phyloP scores from a whole-genome alignment of 2,329 filamentous ascomycete genomes.

The Blumeriella jaapii region DNA sequence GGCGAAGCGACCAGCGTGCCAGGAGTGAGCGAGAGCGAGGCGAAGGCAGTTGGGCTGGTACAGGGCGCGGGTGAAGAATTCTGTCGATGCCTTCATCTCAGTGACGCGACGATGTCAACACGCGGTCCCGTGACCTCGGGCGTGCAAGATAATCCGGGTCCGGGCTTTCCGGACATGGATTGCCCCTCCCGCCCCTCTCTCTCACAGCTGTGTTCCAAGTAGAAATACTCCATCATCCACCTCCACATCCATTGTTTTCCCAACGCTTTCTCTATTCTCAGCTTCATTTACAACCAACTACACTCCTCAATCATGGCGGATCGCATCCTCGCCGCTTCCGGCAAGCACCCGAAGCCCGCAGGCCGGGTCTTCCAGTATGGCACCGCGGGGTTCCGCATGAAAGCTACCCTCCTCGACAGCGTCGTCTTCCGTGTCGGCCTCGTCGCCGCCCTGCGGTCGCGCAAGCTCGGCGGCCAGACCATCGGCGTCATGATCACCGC shows the following conservation, averaged over 20 bases:
- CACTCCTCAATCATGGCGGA: conserved; percentile 31
- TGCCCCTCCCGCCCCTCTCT: no score
- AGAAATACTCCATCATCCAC: neutral
- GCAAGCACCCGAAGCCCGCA: conserved; percentile 46
- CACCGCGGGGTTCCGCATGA: conserved; percentile 59
- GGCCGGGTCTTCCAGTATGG: conserved; percentile 51
- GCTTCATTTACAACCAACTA: no score
- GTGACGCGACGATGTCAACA: no score
- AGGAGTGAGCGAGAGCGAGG: no score
- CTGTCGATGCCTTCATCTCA: no score
- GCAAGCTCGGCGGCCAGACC: conserved; percentile 78
- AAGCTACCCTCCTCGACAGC: conserved; percentile 71
- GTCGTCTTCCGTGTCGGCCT: conserved; percentile 89
- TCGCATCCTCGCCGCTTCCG: conserved; percentile 47
- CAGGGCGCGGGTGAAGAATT: no score
- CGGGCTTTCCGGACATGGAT: no score
- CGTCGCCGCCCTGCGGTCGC: conserved; percentile 76
- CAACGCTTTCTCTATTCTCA: neutral
- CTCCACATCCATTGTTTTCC: neutral
- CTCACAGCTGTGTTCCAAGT: no score
- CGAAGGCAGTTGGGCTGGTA: no score
- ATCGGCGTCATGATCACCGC: conserved; percentile 97
- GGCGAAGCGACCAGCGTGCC: no score
- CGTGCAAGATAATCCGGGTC: no score
- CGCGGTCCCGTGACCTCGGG: no score